Evolutionary conservation across 345 rosid genomes (phyloP), one percentile per base, ranked within the genome.

Genomic region (Dimocarpus longan): DNA sequence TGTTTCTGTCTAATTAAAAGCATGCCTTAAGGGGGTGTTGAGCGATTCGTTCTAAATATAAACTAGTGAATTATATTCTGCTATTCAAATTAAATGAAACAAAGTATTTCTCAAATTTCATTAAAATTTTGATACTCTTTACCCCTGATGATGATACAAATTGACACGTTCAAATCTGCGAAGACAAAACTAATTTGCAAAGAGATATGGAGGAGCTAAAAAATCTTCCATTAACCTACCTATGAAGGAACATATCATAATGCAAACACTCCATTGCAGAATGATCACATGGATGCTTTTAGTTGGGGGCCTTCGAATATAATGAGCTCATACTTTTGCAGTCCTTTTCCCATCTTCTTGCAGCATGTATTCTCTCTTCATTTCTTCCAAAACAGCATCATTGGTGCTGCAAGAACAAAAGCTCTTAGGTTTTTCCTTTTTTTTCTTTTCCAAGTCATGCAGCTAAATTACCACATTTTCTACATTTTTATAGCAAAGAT

Each of bases 341-440:
- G 91, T 75, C 57, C 81, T 66, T 81, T 89, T 87, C 19, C 81
- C 83, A 80, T 88, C 92, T 87, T 93, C 88, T 79, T 91, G 91
- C 67, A 87, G 88, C 89, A 79, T 83, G 84, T 95, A 95, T 65
- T 85, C 92, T 84, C 56, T 91, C 88, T 95, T 95, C 99, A 95
- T 92, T 74, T 93, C 91, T 82, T 93, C 99, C 88, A 96, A 82
- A 70, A 96, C 90, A 6, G 81, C 80, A 71, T 92, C 98, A 80
- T 92, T 93, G 26, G 99, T 93, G 88, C 98, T 96, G 92, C 82
- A 80, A 70, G 72, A 82, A 76, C 57, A 39, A 50, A 44, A 67
- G 57, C 26, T 16, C 28, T 26, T 26, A 26, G 28, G 42, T 1
- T 19, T 22, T 12, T n/a, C n/a, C n/a, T n/a, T 44, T 66, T 22